Evolutionary conservation across 345 rosid species (phyloP), one percentile per base, ranked within the genome.

Genomic region (Gossypium turneri): DNA sequence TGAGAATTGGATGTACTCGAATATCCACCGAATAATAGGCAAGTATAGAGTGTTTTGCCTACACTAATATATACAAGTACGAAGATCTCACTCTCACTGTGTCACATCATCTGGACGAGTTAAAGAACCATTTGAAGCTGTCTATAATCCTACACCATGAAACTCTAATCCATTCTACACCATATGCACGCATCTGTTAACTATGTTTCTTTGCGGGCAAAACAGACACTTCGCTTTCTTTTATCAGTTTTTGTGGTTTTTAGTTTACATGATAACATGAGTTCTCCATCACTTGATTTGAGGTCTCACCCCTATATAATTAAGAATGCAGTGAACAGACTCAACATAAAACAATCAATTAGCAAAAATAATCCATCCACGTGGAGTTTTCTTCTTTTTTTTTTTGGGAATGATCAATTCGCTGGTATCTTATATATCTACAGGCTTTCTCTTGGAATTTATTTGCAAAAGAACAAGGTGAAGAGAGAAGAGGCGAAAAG

Each of bases 391-490:
- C 38, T 29, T 29, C 4, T 4, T 4, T 3, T 0, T 29, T 29
- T 29, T 29, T 29, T 29, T 3, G 38, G 38, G 38, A 29, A 29
- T 3, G 34, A 29, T 29, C 1, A 29, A 29, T 29, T 29, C 34
- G 34, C 34, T 29, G 38, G 41, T 34, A 1, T 34, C 41, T 34
- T 20, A 3, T 72, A 9, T 57, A 22, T 41, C 25, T 50, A 9
- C 53, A 20, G 34, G 12, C 52, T 19, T 52, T 38, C 38, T 20
- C 47, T 6, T 25, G 38, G 55, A 16, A 56, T 57, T 75, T 65
- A 75, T 75, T 27, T 13, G 51, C 73, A 75, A 56, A 43, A 43
- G 29, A 16, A 56, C 73, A 67, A 56, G 45, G 61, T 48, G 25
- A 22, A 53, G 78, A 25, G 22, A 45, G 45, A 47, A 66, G 25